Base-by-base conservation (phyloP, 768 basidiomycete species). In the Xerocomellus intermedius region DNA sequence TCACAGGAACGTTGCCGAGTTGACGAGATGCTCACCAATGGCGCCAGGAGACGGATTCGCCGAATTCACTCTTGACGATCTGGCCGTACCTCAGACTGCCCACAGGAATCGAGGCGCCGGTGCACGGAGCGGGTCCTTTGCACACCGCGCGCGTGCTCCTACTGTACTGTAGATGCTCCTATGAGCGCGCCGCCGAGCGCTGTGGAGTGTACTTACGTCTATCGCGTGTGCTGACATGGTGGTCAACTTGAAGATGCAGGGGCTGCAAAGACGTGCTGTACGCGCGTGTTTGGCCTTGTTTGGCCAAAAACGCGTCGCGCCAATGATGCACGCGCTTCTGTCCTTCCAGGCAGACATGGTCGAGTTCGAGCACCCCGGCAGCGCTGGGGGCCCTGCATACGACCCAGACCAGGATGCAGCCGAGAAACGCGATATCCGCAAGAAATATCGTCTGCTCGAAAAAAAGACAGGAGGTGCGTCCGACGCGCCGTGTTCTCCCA, bases 361-460 rank as follows among this genome's bases (percentile, higher is more conserved):
- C 28, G 51, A 57, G 7, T 54, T 46, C 42, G 55, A 65, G 17
- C 22, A 35, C 28, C 32, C 50, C 8, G 47, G 41, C 22, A 52
- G 56, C 7, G 52, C 54, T 14, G 37, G 50, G 65, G 76, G 74
- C 47, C 70, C 80, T 17, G 74, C 78, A 13, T 94, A 90, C 65
- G 89, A 94, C 65, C 91, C 91, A 10, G 89, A 94, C 69, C 91
- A 94, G 67, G 81, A 93, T 74, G 83, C 86, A 5, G 85, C 88
- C 57, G 86, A 89, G 67, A 86, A 88, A 69, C 84, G 92, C 59
- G 77, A 77, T 38, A 74, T 94, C 8, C 79, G 92, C 41, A 84
- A 85, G 66, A 76, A 82, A 59, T 94, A 93, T 65, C 85, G 93
- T 56, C 72, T 77, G 16, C 72, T 91, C 54, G 79, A 84, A 43